Evolutionary conservation across 2,329 filamentous ascomycete species (phyloP), one percentile per base, ranked within the genome.

Genomic region (Akanthomyces muscarius): DNA sequence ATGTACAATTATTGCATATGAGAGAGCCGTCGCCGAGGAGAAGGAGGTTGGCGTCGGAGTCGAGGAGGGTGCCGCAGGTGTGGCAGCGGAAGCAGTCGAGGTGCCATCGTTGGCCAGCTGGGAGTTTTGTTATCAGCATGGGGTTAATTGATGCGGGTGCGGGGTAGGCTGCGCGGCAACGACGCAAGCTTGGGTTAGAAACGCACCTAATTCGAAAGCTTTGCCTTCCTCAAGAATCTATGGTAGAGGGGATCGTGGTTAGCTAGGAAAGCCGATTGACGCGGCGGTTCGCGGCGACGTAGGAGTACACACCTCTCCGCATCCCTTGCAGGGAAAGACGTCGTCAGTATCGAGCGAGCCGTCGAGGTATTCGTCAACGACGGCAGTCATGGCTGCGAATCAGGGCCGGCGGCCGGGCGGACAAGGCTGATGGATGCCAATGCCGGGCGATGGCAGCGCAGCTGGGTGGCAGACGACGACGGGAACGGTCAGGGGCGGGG

Each of bases 1-100:
- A 99, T 61, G 95, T 98, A 80, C 95, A 99, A 77, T 97, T 97
- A 80, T 97, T 98, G 83, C 95, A 99, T 70, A 99, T 98, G 68
- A 99, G 86, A 21, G 94, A 98, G 68, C 95, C 95, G 79, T 99
- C 95, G 74, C 95, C 95, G 66, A 99, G 90, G 30, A 99, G 89
- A 58, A 99, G 88, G 56, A 99, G 88, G 77, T 98, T 98, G 70
- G 95, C 95, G 74, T 99, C 94, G 66, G 95, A 98, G 80, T 99
- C 95, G 78, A 99, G 92, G 63, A 97, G 87, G 65, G 93, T 97
- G 72, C 88, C 87, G 82, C 94, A 99, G 62, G 91, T 96, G 76
- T 97, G 95, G 83, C 94, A 98, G 74, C 93, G 90, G 80, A 99
- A 99, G 81, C 95, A 99, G 80, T 97, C 91, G 72, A 99, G 91